Evolutionary conservation across 208 protist species (phyloP).

Genomic region (Naegleria lovaniensis): DNA sequence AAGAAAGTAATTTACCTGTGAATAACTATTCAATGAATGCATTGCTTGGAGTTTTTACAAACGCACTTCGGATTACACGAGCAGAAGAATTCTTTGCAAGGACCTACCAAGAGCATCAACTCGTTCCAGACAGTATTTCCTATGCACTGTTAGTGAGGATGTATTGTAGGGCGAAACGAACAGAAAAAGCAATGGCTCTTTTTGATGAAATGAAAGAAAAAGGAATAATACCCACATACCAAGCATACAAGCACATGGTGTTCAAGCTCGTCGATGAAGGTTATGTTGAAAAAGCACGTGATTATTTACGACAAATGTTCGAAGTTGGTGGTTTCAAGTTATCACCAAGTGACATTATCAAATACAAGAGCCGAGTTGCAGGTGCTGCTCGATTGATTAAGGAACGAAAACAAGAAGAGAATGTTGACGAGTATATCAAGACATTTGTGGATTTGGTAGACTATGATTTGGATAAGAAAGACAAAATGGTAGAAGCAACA

Average conservation of each 20-base stretch:
- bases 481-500: too few species aligned
- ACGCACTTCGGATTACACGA: neutral
- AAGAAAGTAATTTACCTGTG: neutral
- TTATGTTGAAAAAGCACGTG: neutral
- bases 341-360: neutral
- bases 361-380: neutral
- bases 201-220: constrained; percentile 14
- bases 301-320: neutral
- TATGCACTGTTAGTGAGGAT: neutral
- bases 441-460: neutral
- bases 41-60: neutral
- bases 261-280: neutral
- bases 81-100: neutral
- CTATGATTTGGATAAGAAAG: neutral
- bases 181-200: neutral
- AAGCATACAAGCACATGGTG: neutral
- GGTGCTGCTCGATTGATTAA: neutral
- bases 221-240: neutral
- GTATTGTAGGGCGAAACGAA: neutral
- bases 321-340: neutral
- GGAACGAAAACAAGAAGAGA: neutral
- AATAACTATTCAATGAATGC: neutral
- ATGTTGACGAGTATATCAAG: neutral
- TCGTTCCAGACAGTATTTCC: neutral
- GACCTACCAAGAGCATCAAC: neutral